Evolutionary conservation across 192 early-diverging fungal species (phyloP), one percentile per base, ranked within the genome.

Genomic region (Umbelopsis ramanniana): DNA sequence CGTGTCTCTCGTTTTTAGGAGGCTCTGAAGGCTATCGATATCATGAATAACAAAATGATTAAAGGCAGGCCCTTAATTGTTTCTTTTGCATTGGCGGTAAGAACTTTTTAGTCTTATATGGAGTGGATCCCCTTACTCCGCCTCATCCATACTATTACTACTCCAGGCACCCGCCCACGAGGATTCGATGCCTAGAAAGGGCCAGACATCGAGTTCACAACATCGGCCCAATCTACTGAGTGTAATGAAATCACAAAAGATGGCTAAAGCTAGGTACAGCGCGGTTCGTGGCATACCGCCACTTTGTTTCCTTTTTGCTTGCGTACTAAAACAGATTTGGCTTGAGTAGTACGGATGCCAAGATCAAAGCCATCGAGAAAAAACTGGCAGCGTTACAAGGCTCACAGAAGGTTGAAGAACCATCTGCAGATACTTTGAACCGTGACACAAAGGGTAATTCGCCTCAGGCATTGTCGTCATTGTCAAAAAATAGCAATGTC

Each of bases 311-410:
- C 70, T 29, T 24, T 38, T 24, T 26, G 12, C 21, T 26, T 10
- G 29, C 19, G 29, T 74, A 9, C 19, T 66, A 38, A 15, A 29
- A 11, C 48, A 52, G 33, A 43, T 38, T 67, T 26, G 35, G 9
- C 45, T 45, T 15, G 46, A 19, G 2, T 55, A 87, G 83, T 53
- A 89, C 84, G n/a, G 74, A 90, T 24, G 76, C 87, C 55, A 92
- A 89, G 74, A 92, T 92, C 55, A 77, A 74, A 15, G 89, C 91
- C 0, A 81, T 92, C 46, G 91, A 92, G 70, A 79, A 82, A n/a
- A 92, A 92, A 67, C 71, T 92, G 22, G 85, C 85, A 2, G 70
- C 73, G 35, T 40, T 87, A 66, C n/a, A 83, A 26, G 57, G 11
- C 29, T 12, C 33, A 63, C 33, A 37, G 57, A 63, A 63, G 17